Evolutionary conservation across 2,329 filamentous ascomycete species (phyloP).

Genomic region (Sordariomycetes sp.): DNA sequence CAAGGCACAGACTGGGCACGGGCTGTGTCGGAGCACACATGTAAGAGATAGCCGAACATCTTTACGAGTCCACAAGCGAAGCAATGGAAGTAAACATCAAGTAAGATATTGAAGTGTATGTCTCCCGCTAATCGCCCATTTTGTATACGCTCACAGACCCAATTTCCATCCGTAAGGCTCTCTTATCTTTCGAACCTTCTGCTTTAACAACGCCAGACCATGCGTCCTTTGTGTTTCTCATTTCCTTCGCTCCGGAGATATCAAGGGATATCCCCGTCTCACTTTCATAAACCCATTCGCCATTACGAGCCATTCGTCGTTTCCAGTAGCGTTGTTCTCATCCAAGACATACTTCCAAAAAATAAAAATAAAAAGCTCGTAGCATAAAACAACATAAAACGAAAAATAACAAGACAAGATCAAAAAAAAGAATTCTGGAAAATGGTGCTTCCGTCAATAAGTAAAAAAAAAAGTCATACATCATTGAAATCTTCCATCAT

Average conservation of each 20-base stretch:
- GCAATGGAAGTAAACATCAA: no score
- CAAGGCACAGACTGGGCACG: no score
- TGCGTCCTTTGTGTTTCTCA: not conserved
- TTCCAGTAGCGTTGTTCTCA: not conserved
- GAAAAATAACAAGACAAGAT: slow-evolving; percentile 9
- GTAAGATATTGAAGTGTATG: no score
- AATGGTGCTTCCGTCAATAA: not conserved
- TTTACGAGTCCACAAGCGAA: no score
- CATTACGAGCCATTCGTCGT: not conserved
- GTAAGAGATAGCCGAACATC: no score
- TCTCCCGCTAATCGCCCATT: no score
- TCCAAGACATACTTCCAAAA: slow-evolving; percentile 3
- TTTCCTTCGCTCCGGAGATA: not conserved
- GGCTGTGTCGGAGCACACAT: no score
- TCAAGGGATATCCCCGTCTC: not conserved
- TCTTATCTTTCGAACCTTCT: no score
- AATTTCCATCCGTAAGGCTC: no score
- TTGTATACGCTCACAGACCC: no score
- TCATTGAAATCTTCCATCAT: not conserved
- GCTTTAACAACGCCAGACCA: not conserved
- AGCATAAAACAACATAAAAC: slow-evolving; percentile 13
- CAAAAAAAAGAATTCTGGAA: no score
- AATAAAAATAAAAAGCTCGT: not conserved
- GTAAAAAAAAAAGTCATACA: slow-evolving; percentile 11
- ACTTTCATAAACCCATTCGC: not conserved